Evolutionary conservation across 2,329 filamentous ascomycete species (phyloP).

Genomic region (Aureobasidium sp.): DNA sequence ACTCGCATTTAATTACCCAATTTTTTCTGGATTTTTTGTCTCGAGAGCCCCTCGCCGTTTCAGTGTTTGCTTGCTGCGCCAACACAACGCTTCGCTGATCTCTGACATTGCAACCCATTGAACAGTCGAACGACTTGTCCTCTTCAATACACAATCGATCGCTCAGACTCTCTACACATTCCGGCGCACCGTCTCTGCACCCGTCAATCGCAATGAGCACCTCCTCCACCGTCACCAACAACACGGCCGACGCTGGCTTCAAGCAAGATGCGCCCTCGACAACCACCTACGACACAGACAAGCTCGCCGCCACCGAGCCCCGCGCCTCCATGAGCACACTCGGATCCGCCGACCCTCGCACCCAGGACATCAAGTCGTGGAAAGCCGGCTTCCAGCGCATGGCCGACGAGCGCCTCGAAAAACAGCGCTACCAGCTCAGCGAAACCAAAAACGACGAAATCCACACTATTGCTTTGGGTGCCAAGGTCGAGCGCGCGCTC

Average conservation of each 20-base stretch:
- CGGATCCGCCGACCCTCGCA: constrained; percentile 40
- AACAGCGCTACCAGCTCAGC: constrained; percentile 73
- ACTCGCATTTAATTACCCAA: background rate
- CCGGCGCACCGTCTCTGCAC: constrained; percentile 43
- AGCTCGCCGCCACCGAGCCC: constrained; percentile 19
- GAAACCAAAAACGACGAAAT: constrained; percentile 75
- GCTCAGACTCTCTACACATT: constrained; percentile 45
- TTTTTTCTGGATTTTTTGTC: background rate
- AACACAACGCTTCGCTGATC: constrained; percentile 3
- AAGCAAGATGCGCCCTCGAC: constrained; percentile 5
- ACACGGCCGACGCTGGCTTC: constrained; percentile 19
- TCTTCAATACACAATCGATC: constrained; percentile 26
- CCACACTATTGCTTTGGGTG: constrained; percentile 79
- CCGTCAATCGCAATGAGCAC: constrained; percentile 40
- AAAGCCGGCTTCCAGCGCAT: constrained; percentile 76
- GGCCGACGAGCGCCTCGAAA: constrained; percentile 76
- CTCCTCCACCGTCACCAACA: constrained; percentile 24
- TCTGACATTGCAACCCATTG: background rate
- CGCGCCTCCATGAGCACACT: constrained; percentile 25
- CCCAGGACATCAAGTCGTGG: constrained; percentile 65
- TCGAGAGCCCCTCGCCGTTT: background rate
- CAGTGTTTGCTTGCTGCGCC: constrained; percentile 6
- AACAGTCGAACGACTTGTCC: constrained; percentile 1
- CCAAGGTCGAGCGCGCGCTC: constrained; percentile 83
- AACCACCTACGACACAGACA: constrained; percentile 25